A percentile compares a stretch with the other conserved stretches of the same genome.
phyloP scores from a whole-genome alignment of 805 yeast genomes.

The Kodamaea jinghongensis region DNA sequence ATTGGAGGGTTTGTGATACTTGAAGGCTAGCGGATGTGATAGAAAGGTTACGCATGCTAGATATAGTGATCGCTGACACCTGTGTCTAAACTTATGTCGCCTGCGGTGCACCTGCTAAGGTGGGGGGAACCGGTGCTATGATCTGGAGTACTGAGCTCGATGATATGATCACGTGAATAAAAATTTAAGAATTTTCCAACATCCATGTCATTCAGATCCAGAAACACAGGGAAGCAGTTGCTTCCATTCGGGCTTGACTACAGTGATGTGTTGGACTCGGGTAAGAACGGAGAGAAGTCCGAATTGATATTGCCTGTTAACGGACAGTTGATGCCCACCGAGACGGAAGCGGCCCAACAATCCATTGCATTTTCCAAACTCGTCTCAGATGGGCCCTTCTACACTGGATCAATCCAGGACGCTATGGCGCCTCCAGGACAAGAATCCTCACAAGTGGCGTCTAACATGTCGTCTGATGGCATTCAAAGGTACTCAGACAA shows the following conservation, averaged over 20 bases:
- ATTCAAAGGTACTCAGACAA: constrained; percentile 79
- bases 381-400: constrained; percentile 66
- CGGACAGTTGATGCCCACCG: constrained; percentile 52
- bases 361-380: constrained; percentile 51
- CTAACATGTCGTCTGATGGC: constrained; percentile 49
- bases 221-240: constrained; percentile 43
- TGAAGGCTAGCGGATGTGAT: too few relatives aligned
- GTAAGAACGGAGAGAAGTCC: constrained; percentile 37
- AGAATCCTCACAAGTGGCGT: constrained; percentile 17
- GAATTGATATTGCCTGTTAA: constrained; percentile 60
- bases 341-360: constrained; percentile 52
- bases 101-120: too few relatives aligned
- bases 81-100: too few relatives aligned
- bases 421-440: constrained; percentile 16
- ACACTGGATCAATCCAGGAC: constrained; percentile 51
- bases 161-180: too few relatives aligned
- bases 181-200: neutral
- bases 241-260: constrained; percentile 76
- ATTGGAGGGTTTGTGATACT: too few relatives aligned
- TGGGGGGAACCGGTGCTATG: too few relatives aligned
- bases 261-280: constrained; percentile 48
- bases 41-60: too few relatives aligned
- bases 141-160: too few relatives aligned
- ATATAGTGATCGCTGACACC: too few relatives aligned
- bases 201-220: constrained; percentile 56